Conservation (phyloP, 768 basidiomycete genomes). For the Xerocomus potaroensis region DNA sequence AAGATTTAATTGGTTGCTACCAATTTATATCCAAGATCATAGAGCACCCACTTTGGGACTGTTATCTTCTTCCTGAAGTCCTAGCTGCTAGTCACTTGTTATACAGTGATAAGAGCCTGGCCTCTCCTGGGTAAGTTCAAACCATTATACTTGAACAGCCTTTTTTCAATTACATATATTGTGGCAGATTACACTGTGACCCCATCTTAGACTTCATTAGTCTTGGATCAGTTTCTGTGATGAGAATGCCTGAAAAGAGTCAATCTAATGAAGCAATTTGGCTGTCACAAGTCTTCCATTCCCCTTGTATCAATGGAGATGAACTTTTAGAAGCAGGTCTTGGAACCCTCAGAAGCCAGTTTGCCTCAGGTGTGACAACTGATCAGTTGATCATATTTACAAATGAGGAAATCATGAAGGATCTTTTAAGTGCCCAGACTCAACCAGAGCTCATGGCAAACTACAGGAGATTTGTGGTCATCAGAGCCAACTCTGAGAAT, state of each 20-base stretch:
- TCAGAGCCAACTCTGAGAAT: slow-evolving; percentile 38
- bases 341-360: slow-evolving; percentile 11
- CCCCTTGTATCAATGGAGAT: slow-evolving; percentile 28
- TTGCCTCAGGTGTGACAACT: slow-evolving; percentile 32
- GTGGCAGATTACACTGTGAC: slow-evolving; percentile 13
- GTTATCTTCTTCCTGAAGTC: slow-evolving; percentile 62
- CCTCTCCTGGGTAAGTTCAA: slow-evolving; percentile 9
- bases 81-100: slow-evolving; percentile 42
- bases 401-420: slow-evolving; percentile 43
- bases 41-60: slow-evolving; percentile 64
- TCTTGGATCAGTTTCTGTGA: slow-evolving; percentile 51
- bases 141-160: not conserved
- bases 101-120: not conserved
- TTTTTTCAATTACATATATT: not conserved
- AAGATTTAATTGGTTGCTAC: slow-evolving; percentile 46
- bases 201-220: slow-evolving; percentile 36
- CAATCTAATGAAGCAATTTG: slow-evolving; percentile 21
- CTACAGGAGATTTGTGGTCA: slow-evolving; percentile 63
- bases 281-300: slow-evolving; percentile 21
- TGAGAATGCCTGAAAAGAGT: slow-evolving; percentile 44
- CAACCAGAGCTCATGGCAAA: slow-evolving; percentile 60
- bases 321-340: slow-evolving; percentile 40
- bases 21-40: slow-evolving; percentile 47
- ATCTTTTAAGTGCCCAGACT: slow-evolving; percentile 50
- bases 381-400: slow-evolving; percentile 36